Evolutionary conservation across 495 filamentous ascomycete genomes (phyloP).

Genomic region (Hypoxylon lenormandii): DNA sequence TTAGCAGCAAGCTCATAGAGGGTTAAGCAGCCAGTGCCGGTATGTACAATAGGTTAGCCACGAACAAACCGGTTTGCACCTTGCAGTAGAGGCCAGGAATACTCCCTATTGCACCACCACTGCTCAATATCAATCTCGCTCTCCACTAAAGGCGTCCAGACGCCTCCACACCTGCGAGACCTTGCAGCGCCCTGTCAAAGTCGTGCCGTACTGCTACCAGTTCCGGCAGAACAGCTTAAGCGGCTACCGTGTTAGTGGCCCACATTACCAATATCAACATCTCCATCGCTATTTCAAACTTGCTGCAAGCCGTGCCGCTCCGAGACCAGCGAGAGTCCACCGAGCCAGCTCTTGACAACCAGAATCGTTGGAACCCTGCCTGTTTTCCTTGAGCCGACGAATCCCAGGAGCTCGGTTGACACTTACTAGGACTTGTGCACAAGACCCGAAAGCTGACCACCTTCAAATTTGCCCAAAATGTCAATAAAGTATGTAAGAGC

Average conservation of each 20-base stretch:
- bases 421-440: slow-evolving; percentile 45
- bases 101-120: slow-evolving; percentile 37
- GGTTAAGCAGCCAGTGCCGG: neutral
- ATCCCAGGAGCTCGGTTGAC: slow-evolving; percentile 52
- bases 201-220: slow-evolving; percentile 40
- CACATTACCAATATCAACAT: slow-evolving; percentile 49
- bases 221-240: slow-evolving; percentile 42
- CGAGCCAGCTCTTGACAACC: slow-evolving; percentile 40
- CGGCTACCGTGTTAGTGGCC: slow-evolving; percentile 47
- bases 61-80: slow-evolving; percentile 32
- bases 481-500: slow-evolving; percentile 73
- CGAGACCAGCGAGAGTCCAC: slow-evolving; percentile 46
- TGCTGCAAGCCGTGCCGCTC: slow-evolving; percentile 52
- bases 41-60: slow-evolving; percentile 17
- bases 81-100: slow-evolving; percentile 32
- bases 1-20: too few species aligned
- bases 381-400: slow-evolving; percentile 51
- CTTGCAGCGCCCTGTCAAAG: slow-evolving; percentile 42
- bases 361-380: slow-evolving; percentile 49
- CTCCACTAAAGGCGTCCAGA: slow-evolving; percentile 35
- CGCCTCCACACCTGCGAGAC: slow-evolving; percentile 46
- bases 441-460: slow-evolving; percentile 58
- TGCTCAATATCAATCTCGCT: slow-evolving; percentile 28
- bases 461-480: slow-evolving; percentile 64
- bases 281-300: slow-evolving; percentile 43